Evolutionary conservation across 2,329 filamentous ascomycete species (phyloP), one percentile per base, ranked within the genome.

Genomic region (Aspergillus persii): DNA sequence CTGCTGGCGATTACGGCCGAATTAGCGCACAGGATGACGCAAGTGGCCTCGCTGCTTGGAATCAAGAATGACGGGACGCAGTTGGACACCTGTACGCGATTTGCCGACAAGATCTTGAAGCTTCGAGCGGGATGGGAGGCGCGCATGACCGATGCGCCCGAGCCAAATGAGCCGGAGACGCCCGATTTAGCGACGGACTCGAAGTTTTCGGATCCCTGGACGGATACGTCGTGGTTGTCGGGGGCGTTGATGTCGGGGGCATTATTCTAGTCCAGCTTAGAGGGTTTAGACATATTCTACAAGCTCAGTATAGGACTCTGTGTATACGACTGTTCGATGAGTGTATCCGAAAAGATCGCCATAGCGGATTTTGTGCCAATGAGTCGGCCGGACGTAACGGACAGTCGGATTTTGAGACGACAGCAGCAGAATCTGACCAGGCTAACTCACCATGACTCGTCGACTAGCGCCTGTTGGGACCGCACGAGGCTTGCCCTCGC

Each of bases 1-100:
- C 64, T 79, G 0, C 65, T 77, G 2, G 55, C 60, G 6, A 63
- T 77, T n/a, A 60, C 79, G 4, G 73, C 78, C 46, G 69, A 61
- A 18, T 31, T 69, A 4, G 50, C 60, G n/a, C 39, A 47, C 36
- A 59, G 58, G 2, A 53, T 65, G 56, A 48, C 53, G 27, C 60
- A 64, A 30, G 61, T 61, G 6, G 54, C 55, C 1, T 41, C 54
- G 6, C 27, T 47, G 50, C 49, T 55, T 2, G 56, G 59, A n/a
- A 59, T 61, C 9, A 48, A 26, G 7, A 54, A 49, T 46, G 33
- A 54, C 4, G 51, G 33, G 5, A 29, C n/a, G 4, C 26, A 23
- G 8, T 3, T 47, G 18, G 44, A 47, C 12, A 23, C 44, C 8
- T 23, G 44, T 27, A 47, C 44, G 8, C 8, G 44, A 27, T 47